These are phyloP conservation scores for Iberis amara DNA, from an alignment of 441 rosid species.

Conservation along the genomic window DNA sequence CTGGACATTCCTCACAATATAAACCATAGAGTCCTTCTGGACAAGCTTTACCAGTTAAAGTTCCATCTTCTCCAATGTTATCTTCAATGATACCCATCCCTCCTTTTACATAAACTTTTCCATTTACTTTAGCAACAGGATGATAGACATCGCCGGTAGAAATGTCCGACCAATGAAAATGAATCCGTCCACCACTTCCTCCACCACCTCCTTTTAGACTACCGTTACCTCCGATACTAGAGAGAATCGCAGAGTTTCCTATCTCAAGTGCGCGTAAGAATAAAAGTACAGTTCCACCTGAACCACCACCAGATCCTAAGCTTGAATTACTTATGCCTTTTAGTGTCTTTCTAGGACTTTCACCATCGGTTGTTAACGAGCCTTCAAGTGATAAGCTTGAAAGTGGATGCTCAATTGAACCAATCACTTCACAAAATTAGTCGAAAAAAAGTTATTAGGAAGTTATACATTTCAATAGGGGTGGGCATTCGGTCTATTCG, in stretches of 20 bases:
- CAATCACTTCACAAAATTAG: constrained; percentile 63
- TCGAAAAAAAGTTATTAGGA: neutral
- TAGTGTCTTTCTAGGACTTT: constrained; percentile 54
- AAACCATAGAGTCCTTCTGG: constrained; percentile 83
- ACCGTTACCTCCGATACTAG: constrained; percentile 81
- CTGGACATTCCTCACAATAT: constrained; percentile 90
- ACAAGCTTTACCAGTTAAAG: constrained; percentile 83
- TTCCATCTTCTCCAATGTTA: constrained; percentile 62
- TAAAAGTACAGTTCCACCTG: constrained; percentile 88
- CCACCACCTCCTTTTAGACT: constrained; percentile 80
- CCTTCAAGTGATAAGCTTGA: constrained; percentile 76
- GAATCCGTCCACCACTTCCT: constrained; percentile 95
- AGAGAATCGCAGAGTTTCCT: constrained; percentile 51
- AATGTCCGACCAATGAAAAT: constrained; percentile 84
- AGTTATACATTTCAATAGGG: neutral
- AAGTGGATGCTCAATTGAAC: constrained; percentile 80
- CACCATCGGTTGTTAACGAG: constrained; percentile 74
- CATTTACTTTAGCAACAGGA: constrained; percentile 72
- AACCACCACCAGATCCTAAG: constrained; percentile 88
- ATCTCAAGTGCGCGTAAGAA: constrained; percentile 53
- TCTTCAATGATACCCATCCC: constrained; percentile 66
- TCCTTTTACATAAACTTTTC: constrained; percentile 69
- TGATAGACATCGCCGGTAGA: constrained; percentile 72
- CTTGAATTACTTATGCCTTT: constrained; percentile 36
- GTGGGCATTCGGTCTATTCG: no score